These are phyloP conservation scores for Heliamphora pulchella DNA, from an alignment of 179 eudicot genomes.

Conservation along the genomic window DNA sequence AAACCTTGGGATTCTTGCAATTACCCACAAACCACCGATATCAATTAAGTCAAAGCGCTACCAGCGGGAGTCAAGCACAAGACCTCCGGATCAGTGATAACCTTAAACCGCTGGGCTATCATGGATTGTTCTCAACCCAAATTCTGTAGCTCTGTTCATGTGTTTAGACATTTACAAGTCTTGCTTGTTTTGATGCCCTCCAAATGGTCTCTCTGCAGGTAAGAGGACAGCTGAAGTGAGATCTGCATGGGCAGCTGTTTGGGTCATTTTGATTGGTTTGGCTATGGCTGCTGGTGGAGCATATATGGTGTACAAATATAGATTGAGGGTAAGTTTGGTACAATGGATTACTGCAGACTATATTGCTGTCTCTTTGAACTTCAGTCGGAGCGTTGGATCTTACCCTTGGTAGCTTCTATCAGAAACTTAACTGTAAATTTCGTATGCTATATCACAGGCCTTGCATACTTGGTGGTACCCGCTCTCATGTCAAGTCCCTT, in stretches of 20 bases:
- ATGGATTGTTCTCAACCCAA: no score
- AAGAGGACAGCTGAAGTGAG: conserved; percentile 55
- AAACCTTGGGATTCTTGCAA: no score
- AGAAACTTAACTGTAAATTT: background rate
- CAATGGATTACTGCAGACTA: background rate
- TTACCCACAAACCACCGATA: no score
- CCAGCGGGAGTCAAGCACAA: no score
- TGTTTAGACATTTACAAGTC: background rate
- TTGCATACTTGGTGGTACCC: background rate
- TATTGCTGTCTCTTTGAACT: background rate
- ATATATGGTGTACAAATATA: conserved; percentile 71
- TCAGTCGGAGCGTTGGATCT: background rate
- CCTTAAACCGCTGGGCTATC: no score
- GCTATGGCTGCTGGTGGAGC: conserved; percentile 68
- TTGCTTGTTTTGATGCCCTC: conserved; percentile 6
- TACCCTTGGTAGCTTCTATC: background rate
- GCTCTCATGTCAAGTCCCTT: background rate
- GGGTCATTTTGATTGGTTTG: conserved; percentile 67
- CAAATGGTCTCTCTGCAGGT: conserved; percentile 37
- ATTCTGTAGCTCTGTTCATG: background rate
- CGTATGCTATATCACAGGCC: background rate
- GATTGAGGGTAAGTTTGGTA: conserved; percentile 67
- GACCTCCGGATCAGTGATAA: no score
- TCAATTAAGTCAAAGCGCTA: no score
- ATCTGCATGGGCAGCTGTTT: conserved; percentile 72